phyloP scores from a whole-genome alignment of 345 rosid species.

The Raphanus raphanistrum region DNA sequence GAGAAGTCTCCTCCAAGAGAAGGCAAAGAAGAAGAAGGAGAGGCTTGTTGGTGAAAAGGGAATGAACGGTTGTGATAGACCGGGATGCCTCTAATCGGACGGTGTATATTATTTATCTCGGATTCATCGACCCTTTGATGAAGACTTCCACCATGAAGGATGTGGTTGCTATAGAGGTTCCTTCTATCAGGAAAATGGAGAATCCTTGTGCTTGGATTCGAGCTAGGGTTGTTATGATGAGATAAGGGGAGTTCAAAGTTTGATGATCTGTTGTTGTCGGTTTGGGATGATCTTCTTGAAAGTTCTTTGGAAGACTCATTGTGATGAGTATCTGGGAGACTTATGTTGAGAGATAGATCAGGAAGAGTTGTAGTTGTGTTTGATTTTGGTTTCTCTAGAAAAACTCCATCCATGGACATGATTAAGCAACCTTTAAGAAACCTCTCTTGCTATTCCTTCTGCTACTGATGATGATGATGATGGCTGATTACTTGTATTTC shows the following conservation, averaged over 20 bases:
- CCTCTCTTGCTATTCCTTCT: background rate
- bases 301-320: constrained; percentile 32
- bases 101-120: constrained; percentile 40
- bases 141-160: constrained; percentile 24
- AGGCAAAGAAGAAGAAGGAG: constrained; percentile 47
- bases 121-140: constrained; percentile 36
- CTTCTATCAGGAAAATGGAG: constrained; percentile 35
- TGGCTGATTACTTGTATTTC: constrained; percentile 12
- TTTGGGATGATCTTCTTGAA: constrained; percentile 26
- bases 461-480: background rate
- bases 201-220: constrained; percentile 24
- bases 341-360: constrained; percentile 74
- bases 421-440: constrained; percentile 9
- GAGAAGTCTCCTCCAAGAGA: constrained; percentile 49
- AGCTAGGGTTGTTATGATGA: constrained; percentile 29
- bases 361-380: constrained; percentile 43
- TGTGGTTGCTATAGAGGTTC: constrained; percentile 33
- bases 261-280: constrained; percentile 30
- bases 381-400: constrained; percentile 51
- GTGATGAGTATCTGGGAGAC: constrained; percentile 52
- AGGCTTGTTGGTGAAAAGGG: constrained; percentile 59
- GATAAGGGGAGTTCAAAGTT: constrained; percentile 39
- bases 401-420: constrained; percentile 59
- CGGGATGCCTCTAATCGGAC: constrained; percentile 83
- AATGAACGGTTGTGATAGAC: constrained; percentile 72